Conservation (phyloP, 2,329 filamentous ascomycete genomes). For the Talaromyces albobiverticillius region DNA sequence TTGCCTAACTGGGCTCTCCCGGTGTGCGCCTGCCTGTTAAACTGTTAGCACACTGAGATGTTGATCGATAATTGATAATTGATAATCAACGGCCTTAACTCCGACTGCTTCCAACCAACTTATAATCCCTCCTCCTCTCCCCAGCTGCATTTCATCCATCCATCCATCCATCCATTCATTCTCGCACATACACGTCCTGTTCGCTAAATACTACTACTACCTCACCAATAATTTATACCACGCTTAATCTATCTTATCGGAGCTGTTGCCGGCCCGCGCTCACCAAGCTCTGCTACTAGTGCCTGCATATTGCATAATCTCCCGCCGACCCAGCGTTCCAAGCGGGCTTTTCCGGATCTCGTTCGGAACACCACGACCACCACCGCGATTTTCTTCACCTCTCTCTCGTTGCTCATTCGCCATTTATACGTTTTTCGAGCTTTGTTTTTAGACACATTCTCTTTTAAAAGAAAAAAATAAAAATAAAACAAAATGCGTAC, state of each 20-base stretch:
- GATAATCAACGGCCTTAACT: not conserved
- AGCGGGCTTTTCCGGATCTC: slow-evolving; percentile 12
- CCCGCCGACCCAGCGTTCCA: too few relatives aligned
- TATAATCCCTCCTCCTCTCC: not conserved
- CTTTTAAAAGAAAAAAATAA: not conserved
- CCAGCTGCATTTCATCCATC: not conserved
- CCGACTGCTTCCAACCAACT: not conserved
- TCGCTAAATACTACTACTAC: not conserved
- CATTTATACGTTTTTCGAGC: slow-evolving; percentile 5
- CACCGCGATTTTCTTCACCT: slow-evolving; percentile 4
- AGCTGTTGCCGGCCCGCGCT: not conserved
- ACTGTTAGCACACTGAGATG: too few relatives aligned
- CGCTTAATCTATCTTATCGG: slow-evolving; percentile 4
- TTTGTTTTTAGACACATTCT: slow-evolving; percentile 11
- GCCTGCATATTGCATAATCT: slow-evolving; percentile 1
- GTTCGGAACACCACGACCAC: not conserved
- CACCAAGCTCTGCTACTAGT: not conserved
- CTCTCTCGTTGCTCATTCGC: not conserved
- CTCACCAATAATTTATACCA: not conserved
- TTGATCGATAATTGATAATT: too few relatives aligned
- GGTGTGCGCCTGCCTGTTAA: slow-evolving; percentile 7
- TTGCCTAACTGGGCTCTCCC: slow-evolving; percentile 10
- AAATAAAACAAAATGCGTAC: slow-evolving; percentile 36
- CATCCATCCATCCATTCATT: not conserved
- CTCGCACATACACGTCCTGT: not conserved